Base-by-base conservation (phyloP, 108 stramenopile genomes). In the Stephanodiscus triporus region DNA sequence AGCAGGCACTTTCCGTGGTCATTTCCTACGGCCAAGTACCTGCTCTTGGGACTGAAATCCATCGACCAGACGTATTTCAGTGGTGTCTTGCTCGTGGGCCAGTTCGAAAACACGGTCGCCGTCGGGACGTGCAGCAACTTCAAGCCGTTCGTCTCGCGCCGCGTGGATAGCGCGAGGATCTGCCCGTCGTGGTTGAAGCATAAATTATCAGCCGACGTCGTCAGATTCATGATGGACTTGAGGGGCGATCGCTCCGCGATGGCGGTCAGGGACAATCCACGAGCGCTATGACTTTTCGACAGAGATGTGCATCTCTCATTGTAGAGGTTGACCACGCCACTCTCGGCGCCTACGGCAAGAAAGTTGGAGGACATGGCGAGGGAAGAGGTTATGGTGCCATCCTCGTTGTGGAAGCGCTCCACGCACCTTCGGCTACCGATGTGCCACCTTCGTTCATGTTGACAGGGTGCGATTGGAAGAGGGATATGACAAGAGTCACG, bases 31-130 rank as follows among this genome's bases (percentile, higher is more conserved):
- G 96, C 96, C 53, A 99, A 67, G 63, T 82, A 94, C 56, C 87
- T 87, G 43, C 92, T 88, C 29, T 81, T 67, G 1, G 98, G 98
- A 19, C 97, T 96, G 78, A 98, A 99, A 74, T 97, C 96, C 73
- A 97, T 72, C 51, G 86, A 84, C 79, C 87, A 95, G 34, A 97
- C 96, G 76, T 96, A 96, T 16, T 85, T 86, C 43, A 99, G 60
- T n/a, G 99, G 99, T 6, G 99, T 98, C 55, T 92, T 88, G 40
- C 89, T 84, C 10, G 99, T 98, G 9, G 99, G 99, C 99, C 99
- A 99, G 73, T 99, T 99, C 4, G 89, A 89, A 71, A 96, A 98
- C n/a, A 98, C 97, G 6, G 96, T 97, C 63, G 68, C 56, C 4
- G 93, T 81, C 26, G 97, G 92, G 19, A 97, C 84, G 83, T 98